A percentile compares a stretch with the other conserved stretches of the same genome.
phyloP scores from a whole-genome alignment of 371 early-diverging fungal species.

The Mortierella polycephala region DNA sequence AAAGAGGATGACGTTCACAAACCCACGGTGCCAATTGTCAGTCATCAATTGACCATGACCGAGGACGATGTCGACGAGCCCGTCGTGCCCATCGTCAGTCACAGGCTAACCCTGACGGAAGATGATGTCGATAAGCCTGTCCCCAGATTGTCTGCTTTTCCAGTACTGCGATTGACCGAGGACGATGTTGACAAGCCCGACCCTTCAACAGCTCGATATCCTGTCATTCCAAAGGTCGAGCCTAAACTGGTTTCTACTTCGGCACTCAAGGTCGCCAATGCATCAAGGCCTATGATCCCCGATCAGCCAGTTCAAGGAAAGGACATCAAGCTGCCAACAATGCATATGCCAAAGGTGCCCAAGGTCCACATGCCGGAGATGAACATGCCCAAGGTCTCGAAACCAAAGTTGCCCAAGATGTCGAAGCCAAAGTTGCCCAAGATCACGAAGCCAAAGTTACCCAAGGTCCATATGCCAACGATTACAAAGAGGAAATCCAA shows the following conservation, averaged over 20 bases:
- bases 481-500: not conserved
- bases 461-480: not conserved
- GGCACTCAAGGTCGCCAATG: constrained; percentile 3
- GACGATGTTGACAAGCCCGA: constrained; percentile 29
- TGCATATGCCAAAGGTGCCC: constrained; percentile 8
- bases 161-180: constrained; percentile 15
- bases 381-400: constrained; percentile 6
- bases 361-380: constrained; percentile 5
- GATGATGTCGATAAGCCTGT: constrained; percentile 34
- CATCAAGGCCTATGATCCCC: constrained; percentile 18
- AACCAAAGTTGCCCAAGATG: not conserved
- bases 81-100: constrained; percentile 9
- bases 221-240: constrained; percentile 15
- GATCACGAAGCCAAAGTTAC: not conserved
- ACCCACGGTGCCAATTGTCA: not conserved
- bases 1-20: constrained; percentile 21
- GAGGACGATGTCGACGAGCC: constrained; percentile 42
- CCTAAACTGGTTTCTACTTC: constrained; percentile 3
- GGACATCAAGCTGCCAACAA: constrained; percentile 13
- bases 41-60: constrained; percentile 7
- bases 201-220: constrained; percentile 6
- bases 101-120: constrained; percentile 24
- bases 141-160: constrained; percentile 5
- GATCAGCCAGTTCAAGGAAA: constrained; percentile 6
- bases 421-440: not conserved